Percentiles rank a stretch among this genome's conserved stretches.
These are phyloP conservation scores for Hypoxylon rubiginosum DNA, from an alignment of 2,329 filamentous ascomycete species.

Conservation along the genomic window DNA sequence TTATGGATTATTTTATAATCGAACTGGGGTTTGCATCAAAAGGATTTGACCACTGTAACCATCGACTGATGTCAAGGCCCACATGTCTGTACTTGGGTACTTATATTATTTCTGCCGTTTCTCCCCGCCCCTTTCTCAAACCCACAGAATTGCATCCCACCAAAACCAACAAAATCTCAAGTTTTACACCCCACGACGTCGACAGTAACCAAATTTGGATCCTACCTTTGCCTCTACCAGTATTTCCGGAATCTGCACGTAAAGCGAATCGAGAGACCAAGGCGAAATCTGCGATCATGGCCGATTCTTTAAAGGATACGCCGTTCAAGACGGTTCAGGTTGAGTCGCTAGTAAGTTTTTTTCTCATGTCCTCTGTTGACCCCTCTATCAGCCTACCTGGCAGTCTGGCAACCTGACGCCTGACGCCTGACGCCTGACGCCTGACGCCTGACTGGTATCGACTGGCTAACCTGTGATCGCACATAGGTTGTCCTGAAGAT, in stretches of 20 bases:
- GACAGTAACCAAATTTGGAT: conserved; percentile 10
- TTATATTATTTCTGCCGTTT: conserved; percentile 37
- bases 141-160: conserved; percentile 50
- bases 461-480: conserved; percentile 18
- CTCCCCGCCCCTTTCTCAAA: conserved; percentile 40
- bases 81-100: not conserved
- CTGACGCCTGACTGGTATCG: not conserved
- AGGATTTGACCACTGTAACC: not conserved
- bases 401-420: too few species aligned
- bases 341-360: conserved; percentile 84
- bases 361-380: conserved; percentile 46
- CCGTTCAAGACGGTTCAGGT: conserved; percentile 91
- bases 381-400: conserved; percentile 43
- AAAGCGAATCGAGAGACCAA: conserved; percentile 4
- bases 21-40: not conserved
- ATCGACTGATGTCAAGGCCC: not conserved
- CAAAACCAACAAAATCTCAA: conserved; percentile 49
- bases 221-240: not conserved
- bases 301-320: conserved; percentile 72
- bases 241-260: not conserved
- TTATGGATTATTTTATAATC: not conserved
- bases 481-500: conserved; percentile 94
- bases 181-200: conserved; percentile 31
- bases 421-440: too few species aligned
- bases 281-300: conserved; percentile 62